Base-by-base conservation (phyloP, 73 alveolate genomes). In the Stentor roeselii region DNA sequence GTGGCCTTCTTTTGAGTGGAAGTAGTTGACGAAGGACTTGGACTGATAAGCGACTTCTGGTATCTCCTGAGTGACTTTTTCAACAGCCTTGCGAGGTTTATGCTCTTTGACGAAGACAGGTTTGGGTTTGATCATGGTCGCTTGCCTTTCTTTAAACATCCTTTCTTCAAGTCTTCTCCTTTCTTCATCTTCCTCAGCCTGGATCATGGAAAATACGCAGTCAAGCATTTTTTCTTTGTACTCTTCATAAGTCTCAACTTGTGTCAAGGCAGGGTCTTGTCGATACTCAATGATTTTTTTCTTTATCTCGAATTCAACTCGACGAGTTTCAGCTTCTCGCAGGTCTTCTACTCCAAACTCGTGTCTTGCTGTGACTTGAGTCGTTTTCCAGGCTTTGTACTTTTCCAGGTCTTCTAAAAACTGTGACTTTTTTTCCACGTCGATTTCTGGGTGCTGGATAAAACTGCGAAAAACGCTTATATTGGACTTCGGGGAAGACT, bases 331-430 rank as follows among this genome's bases (percentile, higher is more conserved):
- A 27, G 21, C 80, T 27, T 67, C 37, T 2, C 80, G 21, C 0
- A 34, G 27, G 3, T 39, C 84, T 39, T 76, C 84, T n/a, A 76
- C 60, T 1, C 84, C 84, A 41, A 76, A 76, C 39, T 41, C 84
- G n/a, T 21, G 6, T 1, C 60, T 15, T 2, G n/a, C 60, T 36
- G 74, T 76, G n/a, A 27, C 34, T 41, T 76, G 75, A 21, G 6
- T 21, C 6, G 30, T 1, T 41, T 76, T 76, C 74, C 84, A 76
- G 30, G 14, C 39, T 37, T 76, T n/a, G 39, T 76, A 76, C 36
- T 39, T 35, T n/a, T 34, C 75, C 6, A 76, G 36, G n/a, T 40
- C 78, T 2, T 35, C n/a, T 37, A 76, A 37, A 2, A 76, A 76
- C 6, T 15, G 36, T 35, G 32, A 78, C 14, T 40, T 15, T 1